These are phyloP conservation scores for Syzygium oleosum DNA, from an alignment of 345 rosid species.

Conservation along the genomic window DNA sequence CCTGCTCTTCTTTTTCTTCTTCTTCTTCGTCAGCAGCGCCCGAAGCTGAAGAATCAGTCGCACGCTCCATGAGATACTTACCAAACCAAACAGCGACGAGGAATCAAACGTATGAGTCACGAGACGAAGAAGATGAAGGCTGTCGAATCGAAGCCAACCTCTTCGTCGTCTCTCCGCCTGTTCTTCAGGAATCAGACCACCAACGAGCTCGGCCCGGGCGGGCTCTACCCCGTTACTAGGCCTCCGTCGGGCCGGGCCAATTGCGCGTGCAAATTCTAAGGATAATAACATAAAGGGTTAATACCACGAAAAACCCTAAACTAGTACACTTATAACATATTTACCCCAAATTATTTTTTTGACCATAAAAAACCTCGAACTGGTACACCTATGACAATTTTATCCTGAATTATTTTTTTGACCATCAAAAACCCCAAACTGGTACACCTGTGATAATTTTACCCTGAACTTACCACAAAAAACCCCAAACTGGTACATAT, in stretches of 20 bases:
- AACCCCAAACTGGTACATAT: no score
- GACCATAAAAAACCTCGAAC: no score
- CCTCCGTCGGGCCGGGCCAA: neutral
- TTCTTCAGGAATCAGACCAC: neutral
- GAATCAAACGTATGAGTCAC: neutral
- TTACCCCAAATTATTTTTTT: no score
- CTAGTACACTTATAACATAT: no score
- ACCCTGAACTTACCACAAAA: no score
- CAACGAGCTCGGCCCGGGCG: neutral
- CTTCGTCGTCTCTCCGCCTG: neutral
- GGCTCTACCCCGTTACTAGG: neutral
- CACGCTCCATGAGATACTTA: neutral
- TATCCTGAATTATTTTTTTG: no score
- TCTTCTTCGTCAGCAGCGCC: neutral
- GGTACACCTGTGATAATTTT: no score
- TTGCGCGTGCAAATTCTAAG: neutral
- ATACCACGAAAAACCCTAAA: no score
- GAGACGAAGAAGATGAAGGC: neutral
- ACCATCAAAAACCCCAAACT: no score
- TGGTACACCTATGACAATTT: no score
- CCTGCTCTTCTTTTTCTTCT: slow-evolving; percentile 20
- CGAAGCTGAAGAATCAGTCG: neutral
- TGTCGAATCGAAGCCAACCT: neutral
- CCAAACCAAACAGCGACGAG: neutral
- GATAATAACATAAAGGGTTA: no score